Evolutionary conservation across 2,329 filamentous ascomycete genomes (phyloP).

Genomic region (Stemphylium lycopersici): DNA sequence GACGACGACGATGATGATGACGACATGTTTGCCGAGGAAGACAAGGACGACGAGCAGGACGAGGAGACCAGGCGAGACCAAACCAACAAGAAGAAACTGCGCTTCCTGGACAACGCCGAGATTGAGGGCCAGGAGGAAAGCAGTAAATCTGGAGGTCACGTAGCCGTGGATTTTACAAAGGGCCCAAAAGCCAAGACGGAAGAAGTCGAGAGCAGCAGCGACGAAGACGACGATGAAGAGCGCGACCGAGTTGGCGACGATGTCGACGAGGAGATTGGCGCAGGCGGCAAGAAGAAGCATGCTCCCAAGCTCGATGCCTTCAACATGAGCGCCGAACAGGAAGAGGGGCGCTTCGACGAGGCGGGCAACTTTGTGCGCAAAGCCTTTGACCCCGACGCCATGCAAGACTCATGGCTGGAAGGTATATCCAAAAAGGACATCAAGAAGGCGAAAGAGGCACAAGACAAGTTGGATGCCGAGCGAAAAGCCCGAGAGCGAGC

Average conservation of each 20-base stretch:
- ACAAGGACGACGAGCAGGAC: conserved; percentile 61
- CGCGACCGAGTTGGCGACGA: conserved; percentile 70
- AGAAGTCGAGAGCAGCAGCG: conserved; percentile 66
- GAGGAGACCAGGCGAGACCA: conserved; percentile 58
- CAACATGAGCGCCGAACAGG: conserved; percentile 88
- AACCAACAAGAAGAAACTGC: conserved; percentile 67
- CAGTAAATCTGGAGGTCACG: conserved; percentile 75
- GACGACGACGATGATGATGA: conserved; percentile 57
- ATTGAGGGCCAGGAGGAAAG: conserved; percentile 80
- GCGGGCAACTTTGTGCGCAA: conserved; percentile 90
- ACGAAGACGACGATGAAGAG: conserved; percentile 66
- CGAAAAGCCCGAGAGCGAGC: conserved; percentile 71
- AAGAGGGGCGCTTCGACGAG: conserved; percentile 92
- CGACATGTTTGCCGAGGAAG: conserved; percentile 85
- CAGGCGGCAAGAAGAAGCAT: conserved; percentile 88
- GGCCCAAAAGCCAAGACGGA: conserved; percentile 54
- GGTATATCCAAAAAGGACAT: conserved; percentile 95
- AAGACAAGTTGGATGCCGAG: conserved; percentile 83
- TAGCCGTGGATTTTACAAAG: conserved; percentile 63
- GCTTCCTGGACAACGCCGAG: conserved; percentile 65
- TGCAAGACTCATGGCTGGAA: conserved; percentile 91
- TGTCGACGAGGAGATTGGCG: conserved; percentile 86
- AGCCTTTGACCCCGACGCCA: conserved; percentile 83
- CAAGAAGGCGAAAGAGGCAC: conserved; percentile 82
- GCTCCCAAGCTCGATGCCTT: conserved; percentile 95